A percentile compares a stretch with the other conserved stretches of the same genome.
These are phyloP conservation scores for Gossypium davidsonii DNA, from an alignment of 441 rosid genomes.

Conservation along the genomic window DNA sequence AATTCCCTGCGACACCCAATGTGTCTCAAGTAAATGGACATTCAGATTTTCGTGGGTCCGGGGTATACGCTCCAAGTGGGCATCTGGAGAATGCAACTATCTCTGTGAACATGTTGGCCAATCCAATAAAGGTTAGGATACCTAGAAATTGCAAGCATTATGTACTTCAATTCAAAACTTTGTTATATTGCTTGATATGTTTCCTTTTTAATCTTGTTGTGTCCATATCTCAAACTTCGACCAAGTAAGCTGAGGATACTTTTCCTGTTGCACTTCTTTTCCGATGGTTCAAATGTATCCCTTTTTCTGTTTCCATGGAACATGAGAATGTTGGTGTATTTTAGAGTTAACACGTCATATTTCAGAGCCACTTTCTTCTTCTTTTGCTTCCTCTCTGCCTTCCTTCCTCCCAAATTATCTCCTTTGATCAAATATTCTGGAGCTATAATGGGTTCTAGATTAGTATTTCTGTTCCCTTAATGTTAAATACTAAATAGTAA, in stretches of 20 bases:
- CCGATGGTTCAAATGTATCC: not conserved
- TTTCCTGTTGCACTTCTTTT: not conserved
- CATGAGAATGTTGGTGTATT: not conserved
- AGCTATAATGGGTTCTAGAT: constrained; percentile 4
- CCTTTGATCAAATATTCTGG: not conserved
- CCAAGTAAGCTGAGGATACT: not conserved
- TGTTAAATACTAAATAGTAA: not conserved
- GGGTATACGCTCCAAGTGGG: constrained; percentile 38
- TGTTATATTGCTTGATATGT: not conserved
- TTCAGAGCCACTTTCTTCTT: not conserved
- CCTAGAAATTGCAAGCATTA: not conserved
- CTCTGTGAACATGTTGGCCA: constrained; percentile 38
- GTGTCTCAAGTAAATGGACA: constrained; percentile 46
- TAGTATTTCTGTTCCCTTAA: not conserved
- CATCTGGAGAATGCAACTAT: constrained; percentile 32
- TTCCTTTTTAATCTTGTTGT: not conserved
- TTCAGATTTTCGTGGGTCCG: constrained; percentile 37
- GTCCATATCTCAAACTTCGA: not conserved
- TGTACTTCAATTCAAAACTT: not conserved
- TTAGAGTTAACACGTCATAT: not conserved
- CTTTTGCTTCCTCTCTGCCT: not conserved
- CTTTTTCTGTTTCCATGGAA: not conserved
- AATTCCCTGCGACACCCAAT: constrained; percentile 35
- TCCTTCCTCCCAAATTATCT: not conserved
- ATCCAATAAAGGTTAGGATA: constrained; percentile 37